Evolutionary conservation across 352 stramenopile genomes (phyloP).

Genomic region (Hyaloperonospora brassicae): DNA sequence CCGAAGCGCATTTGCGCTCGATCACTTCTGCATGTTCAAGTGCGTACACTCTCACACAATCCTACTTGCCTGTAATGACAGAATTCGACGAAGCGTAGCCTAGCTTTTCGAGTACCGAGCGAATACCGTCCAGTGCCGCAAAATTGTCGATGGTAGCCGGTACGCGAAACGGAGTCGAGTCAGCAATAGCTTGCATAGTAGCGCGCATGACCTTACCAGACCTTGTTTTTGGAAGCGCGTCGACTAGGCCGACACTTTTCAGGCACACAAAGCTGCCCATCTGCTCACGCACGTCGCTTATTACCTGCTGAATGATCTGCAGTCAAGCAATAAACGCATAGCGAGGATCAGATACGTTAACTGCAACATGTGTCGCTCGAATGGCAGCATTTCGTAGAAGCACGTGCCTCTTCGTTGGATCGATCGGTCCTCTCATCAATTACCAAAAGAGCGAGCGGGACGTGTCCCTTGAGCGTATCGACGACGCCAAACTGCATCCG

Average conservation of each 20-base stretch:
- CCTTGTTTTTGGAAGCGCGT: no score
- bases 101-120: slow-evolving; percentile 27
- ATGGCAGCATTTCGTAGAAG: background rate
- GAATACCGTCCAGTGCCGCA: slow-evolving; percentile 33
- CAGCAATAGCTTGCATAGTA: slow-evolving; percentile 46
- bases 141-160: slow-evolving; percentile 50
- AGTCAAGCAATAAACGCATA: background rate
- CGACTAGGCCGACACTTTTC: no score
- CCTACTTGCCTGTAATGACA: slow-evolving; percentile 22
- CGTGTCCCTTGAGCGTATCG: no score
- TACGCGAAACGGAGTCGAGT: slow-evolving; percentile 33
- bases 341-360: slow-evolving; percentile 3
- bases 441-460: no score
- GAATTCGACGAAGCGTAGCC: slow-evolving; percentile 38
- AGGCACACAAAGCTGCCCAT: no score
- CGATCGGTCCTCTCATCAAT: slow-evolving; percentile 30
- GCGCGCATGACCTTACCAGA: slow-evolving; percentile 48
- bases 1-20: no score
- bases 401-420: slow-evolving; percentile 27
- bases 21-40: no score
- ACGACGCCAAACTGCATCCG: no score
- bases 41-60: background rate
- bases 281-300: no score
- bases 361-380: background rate
- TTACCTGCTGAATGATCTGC: no score